Conservation (phyloP, 2,329 filamentous ascomycete species). For the Rachicladosporium sp. region DNA sequence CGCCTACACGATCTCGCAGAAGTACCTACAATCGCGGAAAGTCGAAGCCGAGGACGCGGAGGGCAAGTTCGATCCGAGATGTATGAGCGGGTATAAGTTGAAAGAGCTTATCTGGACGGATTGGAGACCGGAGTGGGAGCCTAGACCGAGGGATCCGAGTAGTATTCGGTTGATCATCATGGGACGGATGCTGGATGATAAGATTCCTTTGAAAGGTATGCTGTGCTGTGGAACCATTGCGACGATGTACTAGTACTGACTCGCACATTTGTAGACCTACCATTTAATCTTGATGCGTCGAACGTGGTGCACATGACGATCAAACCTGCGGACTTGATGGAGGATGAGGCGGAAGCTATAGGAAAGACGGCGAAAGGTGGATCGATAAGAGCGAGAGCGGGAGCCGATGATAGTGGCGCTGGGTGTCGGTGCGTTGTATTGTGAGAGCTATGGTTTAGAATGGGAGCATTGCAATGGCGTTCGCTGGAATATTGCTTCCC, state of each 20-base stretch:
- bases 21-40: conserved; percentile 69
- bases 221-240: too few species aligned
- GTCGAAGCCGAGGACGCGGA: conserved; percentile 59
- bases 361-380: conserved; percentile 57
- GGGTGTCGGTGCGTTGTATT: conserved; percentile 55
- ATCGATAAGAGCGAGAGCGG: conserved; percentile 25
- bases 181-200: conserved; percentile 82
- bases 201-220: conserved; percentile 68
- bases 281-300: conserved; percentile 58
- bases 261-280: conserved; percentile 49
- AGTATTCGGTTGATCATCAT: conserved; percentile 87
- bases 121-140: conserved; percentile 81
- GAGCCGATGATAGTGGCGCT: conserved; percentile 44
- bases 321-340: conserved; percentile 68
- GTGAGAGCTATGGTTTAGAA: conserved; percentile 18
- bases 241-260: too few species aligned
- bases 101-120: conserved; percentile 90
- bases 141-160: conserved; percentile 71
- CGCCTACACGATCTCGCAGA: conserved; percentile 80
- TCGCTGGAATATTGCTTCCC: too few species aligned
- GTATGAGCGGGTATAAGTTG: conserved; percentile 83
- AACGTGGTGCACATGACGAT: conserved; percentile 95
- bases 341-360: conserved; percentile 60
- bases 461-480: too few species aligned
- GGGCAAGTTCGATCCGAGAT: conserved; percentile 60